These are phyloP conservation scores for Penicillium dipodomyicola DNA, from an alignment of 495 filamentous ascomycete species.

Conservation along the genomic window DNA sequence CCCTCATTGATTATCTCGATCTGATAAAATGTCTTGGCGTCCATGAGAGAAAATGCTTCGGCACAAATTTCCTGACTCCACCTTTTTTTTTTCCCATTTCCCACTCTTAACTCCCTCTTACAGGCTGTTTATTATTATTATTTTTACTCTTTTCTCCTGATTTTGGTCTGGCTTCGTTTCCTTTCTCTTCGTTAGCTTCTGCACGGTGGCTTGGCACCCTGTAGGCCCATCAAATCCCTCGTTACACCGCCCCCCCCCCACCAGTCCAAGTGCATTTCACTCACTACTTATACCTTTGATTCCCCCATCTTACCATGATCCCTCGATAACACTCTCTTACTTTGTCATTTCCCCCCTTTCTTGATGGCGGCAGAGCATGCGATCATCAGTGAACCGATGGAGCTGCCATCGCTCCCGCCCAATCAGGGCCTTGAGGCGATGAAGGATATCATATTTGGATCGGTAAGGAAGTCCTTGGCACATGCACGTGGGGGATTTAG, in stretches of 20 bases:
- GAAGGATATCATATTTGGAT: constrained; percentile 82
- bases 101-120: not conserved
- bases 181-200: constrained; percentile 6
- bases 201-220: constrained; percentile 22
- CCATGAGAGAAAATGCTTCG: constrained; percentile 30
- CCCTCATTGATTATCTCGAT: constrained; percentile 29
- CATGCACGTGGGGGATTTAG: constrained; percentile 10
- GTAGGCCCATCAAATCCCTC: constrained; percentile 32
- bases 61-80: constrained; percentile 15
- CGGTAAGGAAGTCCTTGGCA: constrained; percentile 53
- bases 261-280: constrained; percentile 4
- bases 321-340: constrained; percentile 32
- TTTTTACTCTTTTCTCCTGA: not conserved
- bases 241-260: constrained; percentile 35
- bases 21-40: constrained; percentile 31
- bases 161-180: constrained; percentile 6
- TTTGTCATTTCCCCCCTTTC: constrained; percentile 24
- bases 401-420: constrained; percentile 43
- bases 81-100: not conserved
- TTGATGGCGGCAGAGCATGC: constrained; percentile 50
- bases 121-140: not conserved
- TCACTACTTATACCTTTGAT: constrained; percentile 9
- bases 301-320: constrained; percentile 22
- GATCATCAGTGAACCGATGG: constrained; percentile 43
- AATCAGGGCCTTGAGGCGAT: constrained; percentile 63